Conservation (phyloP, 2,329 filamentous ascomycete genomes). For the Aspergillus proliferans region DNA sequence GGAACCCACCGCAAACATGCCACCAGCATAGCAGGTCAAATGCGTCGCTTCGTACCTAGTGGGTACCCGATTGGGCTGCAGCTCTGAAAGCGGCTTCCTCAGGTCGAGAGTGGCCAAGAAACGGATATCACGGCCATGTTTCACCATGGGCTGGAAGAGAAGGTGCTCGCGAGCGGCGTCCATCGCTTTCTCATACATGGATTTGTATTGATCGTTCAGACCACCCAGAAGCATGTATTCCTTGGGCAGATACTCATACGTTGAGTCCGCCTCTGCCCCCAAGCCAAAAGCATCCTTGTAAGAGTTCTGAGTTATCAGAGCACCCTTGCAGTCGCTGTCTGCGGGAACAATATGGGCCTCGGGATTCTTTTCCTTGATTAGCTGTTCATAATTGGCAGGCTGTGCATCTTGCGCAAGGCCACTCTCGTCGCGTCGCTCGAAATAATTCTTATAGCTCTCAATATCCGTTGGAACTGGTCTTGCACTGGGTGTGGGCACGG, state of each 20-base stretch:
- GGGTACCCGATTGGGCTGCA: constrained; percentile 6
- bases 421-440: constrained; percentile 13
- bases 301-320: constrained; percentile 31
- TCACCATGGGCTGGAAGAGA: constrained; percentile 42
- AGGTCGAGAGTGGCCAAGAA: constrained; percentile 31
- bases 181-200: constrained; percentile 40
- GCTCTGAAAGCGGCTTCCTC: constrained; percentile 16
- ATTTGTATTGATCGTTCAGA: constrained; percentile 36
- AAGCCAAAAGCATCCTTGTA: constrained; percentile 35
- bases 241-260: constrained; percentile 48
- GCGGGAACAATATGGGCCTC: constrained; percentile 6
- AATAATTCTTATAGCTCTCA: constrained; percentile 19
- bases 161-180: constrained; percentile 35
- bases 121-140: constrained; percentile 35
- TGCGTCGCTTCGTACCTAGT: constrained; percentile 52
- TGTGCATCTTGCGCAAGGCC: constrained; percentile 21
- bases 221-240: constrained; percentile 43
- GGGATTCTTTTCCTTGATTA: constrained; percentile 5
- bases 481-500: constrained; percentile 3
- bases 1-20: constrained; percentile 57
- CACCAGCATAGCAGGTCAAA: constrained; percentile 55
- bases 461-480: constrained; percentile 15
- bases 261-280: constrained; percentile 43
- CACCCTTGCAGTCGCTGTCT: constrained; percentile 31
- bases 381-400: constrained; percentile 19